phyloP scores from a whole-genome alignment of 768 basidiomycete species.

The Imleria badia region DNA sequence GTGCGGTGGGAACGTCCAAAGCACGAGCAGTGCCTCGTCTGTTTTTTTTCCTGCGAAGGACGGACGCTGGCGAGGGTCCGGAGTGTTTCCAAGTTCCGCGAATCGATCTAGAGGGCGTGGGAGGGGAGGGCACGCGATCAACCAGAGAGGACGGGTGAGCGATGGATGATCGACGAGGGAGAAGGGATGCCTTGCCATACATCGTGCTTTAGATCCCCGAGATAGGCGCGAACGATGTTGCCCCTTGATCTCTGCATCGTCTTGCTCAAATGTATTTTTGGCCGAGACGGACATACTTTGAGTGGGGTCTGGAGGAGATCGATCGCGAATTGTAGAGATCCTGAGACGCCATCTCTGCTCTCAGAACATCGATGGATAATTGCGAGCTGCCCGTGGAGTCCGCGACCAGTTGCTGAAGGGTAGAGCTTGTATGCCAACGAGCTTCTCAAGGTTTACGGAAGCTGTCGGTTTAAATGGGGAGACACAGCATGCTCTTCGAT shows the following conservation, averaged over 20 bases:
- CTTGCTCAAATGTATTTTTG: conserved; percentile 33
- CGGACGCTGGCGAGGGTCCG: conserved; percentile 82
- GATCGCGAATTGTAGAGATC: conserved; percentile 75
- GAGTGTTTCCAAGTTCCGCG: conserved; percentile 75
- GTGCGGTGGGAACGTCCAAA: conserved; percentile 17
- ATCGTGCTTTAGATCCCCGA: conserved; percentile 85
- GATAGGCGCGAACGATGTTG: conserved; percentile 74
- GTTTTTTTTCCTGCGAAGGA: conserved; percentile 79
- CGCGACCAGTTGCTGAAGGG: conserved; percentile 62
- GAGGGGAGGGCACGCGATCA: conserved; percentile 67
- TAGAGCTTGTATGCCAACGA: conserved; percentile 59
- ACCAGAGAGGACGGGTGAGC: not conserved
- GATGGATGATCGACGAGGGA: not conserved
- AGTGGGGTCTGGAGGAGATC: conserved; percentile 65
- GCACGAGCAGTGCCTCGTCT: conserved; percentile 66
- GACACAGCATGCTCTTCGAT: conserved; percentile 48
- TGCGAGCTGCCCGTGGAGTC: conserved; percentile 57
- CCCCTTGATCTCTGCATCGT: conserved; percentile 52
- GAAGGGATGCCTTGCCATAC: conserved; percentile 62
- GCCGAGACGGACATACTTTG: conserved; percentile 63
- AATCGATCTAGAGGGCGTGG: conserved; percentile 71
- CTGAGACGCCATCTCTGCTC: conserved; percentile 72
- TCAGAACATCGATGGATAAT: conserved; percentile 67
- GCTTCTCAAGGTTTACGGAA: no score
- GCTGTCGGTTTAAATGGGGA: no score